These are phyloP conservation scores for Vaccinium myrtillus DNA, from an alignment of 148 eudicot genomes.

Conservation along the genomic window DNA sequence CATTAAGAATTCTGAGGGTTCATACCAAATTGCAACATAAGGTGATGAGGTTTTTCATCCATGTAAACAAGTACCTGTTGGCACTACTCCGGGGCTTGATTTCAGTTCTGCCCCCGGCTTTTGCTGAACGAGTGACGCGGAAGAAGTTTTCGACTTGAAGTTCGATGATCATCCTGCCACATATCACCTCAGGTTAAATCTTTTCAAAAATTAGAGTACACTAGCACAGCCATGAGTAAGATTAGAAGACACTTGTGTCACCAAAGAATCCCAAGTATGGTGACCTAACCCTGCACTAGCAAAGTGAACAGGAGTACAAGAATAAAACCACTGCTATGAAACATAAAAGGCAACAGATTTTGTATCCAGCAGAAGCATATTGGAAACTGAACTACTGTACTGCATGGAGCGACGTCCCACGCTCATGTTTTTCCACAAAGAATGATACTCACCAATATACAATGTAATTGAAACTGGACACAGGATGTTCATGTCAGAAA, in stretches of 20 bases:
- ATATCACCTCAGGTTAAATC: slow-evolving; percentile 18
- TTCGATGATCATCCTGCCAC: slow-evolving; percentile 73
- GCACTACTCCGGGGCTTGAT: slow-evolving; percentile 1
- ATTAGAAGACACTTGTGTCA: not conserved
- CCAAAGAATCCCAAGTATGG: not conserved
- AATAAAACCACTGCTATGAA: not conserved
- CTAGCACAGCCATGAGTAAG: not conserved
- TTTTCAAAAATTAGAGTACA: not conserved
- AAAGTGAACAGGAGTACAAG: not conserved
- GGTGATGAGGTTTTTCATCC: not conserved
- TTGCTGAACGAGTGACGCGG: slow-evolving; percentile 84
- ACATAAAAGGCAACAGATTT: not conserved
- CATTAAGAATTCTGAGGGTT: not conserved
- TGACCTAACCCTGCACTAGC: not conserved
- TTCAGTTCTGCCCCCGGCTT: slow-evolving; percentile 68
- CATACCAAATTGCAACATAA: not conserved
- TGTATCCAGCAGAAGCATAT: slow-evolving; percentile 8
- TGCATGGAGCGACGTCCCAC: not conserved
- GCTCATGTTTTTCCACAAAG: not conserved
- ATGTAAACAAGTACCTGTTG: slow-evolving; percentile 13
- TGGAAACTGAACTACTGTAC: not conserved
- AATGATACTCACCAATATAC: not conserved
- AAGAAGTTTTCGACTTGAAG: slow-evolving; percentile 65
- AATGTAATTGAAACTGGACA: not conserved
- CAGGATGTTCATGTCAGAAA: not conserved